Evolutionary conservation across 2,329 filamentous ascomycete genomes (phyloP), one percentile per base, ranked within the genome.

Genomic region (Aquanectria penicillioides): DNA sequence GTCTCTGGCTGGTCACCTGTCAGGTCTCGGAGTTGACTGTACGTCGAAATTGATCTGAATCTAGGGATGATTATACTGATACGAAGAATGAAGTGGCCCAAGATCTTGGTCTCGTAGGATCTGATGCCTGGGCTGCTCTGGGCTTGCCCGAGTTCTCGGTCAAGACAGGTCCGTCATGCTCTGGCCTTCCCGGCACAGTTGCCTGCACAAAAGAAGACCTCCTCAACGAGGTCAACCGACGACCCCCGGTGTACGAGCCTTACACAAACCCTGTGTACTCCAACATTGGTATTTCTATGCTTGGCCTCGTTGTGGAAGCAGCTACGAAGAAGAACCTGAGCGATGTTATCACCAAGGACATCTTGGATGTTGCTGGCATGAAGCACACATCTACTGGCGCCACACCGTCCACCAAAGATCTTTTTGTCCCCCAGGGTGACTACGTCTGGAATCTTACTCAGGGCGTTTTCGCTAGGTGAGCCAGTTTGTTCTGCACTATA

Each of bases 221-320:
- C 2, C 57, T 75, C 2, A 33, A 61, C 6, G 60, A 70, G 6
- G 62, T 74, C 33, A 71, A 71, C 34, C 60, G 62, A 13, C 65
- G 67, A 9, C 66, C 70, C 28, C 81, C 81, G 0, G 70, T 77
- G 2, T 82, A 79, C 47, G 65, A 71, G 0, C 77, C 82, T 0
- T 81, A 78, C 61, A 74, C 76, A 0, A 78, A 73, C 3, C 81
- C 83, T 0, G 71, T 76, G 3, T 86, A 86, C 66, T 80, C 81
- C 23, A 84, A 85, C 61, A 70, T 78, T 3, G 81, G 74, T 1
- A 80, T 81, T 17, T 69, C 76, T 1, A 56, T 83, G 2, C 74
- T 84, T 1, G 80, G 79, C 3, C 69, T 79, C 1, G 78, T 79
- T 0, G 70, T 85, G 1, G 79, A 83, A 57, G 74, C 74, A 6